phyloP scores from a whole-genome alignment of 352 stramenopile species.

The Phytophthora ramorum region DNA sequence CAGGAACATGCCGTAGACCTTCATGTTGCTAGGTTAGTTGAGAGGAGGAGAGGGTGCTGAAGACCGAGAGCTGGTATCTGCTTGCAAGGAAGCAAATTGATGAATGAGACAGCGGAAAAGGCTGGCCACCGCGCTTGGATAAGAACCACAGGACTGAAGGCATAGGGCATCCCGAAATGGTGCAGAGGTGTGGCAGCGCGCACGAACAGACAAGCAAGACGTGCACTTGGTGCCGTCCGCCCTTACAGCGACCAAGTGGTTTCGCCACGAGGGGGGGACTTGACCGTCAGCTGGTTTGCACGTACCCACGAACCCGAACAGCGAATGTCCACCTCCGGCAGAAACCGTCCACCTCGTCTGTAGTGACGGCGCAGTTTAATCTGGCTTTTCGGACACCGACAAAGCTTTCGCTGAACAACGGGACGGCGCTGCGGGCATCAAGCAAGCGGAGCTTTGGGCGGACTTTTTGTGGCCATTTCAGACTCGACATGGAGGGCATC shows the following conservation, averaged over 20 bases:
- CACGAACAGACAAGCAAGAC: constrained; percentile 26
- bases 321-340: constrained; percentile 6
- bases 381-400: constrained; percentile 18
- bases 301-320: constrained; percentile 6
- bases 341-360: not conserved
- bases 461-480: constrained; percentile 9
- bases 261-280: constrained; percentile 14
- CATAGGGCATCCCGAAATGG: constrained; percentile 1
- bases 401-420: not conserved
- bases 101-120: constrained; percentile 27
- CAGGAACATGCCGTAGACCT: constrained; percentile 42
- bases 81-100: constrained; percentile 32
- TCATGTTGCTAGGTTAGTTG: constrained; percentile 24
- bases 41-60: not conserved
- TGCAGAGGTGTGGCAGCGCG: constrained; percentile 6
- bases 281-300: constrained; percentile 7
- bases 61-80: constrained; percentile 23
- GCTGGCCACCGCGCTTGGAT: constrained; percentile 8
- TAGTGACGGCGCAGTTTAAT: not conserved
- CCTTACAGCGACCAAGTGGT: constrained; percentile 12
- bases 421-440: not conserved
- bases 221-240: constrained; percentile 14
- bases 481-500: constrained; percentile 1
- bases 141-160: constrained; percentile 24
- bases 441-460: not conserved